phyloP scores from a whole-genome alignment of 2,329 filamentous ascomycete genomes.

The Triangularia verruculosa region DNA sequence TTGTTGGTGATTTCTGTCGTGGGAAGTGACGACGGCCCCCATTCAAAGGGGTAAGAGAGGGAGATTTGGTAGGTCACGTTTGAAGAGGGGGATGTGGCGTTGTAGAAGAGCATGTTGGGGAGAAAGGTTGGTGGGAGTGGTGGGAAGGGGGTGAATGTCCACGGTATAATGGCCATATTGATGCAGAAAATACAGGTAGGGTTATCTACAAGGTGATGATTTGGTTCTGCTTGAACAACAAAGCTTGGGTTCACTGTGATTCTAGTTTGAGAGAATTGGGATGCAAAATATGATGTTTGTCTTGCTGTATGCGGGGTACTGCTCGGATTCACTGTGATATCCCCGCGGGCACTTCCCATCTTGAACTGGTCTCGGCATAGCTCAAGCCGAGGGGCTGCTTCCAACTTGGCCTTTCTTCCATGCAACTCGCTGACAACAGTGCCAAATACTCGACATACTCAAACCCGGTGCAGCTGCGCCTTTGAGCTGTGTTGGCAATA shows the following conservation, averaged over 20 bases:
- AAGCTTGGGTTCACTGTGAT: background rate
- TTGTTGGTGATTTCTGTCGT: background rate
- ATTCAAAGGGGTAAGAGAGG: slow-evolving; percentile 23
- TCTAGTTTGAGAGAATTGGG: background rate
- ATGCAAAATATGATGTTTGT: background rate
- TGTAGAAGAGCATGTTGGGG: slow-evolving; percentile 19
- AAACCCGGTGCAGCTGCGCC: too few species aligned
- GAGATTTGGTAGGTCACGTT: slow-evolving; percentile 23
- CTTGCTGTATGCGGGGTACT: background rate
- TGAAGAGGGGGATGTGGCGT: slow-evolving; percentile 12
- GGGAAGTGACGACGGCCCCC: slow-evolving; percentile 5
- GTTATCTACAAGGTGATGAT: background rate
- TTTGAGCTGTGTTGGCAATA: too few species aligned
- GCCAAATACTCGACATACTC: too few species aligned
- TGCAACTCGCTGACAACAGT: too few species aligned
- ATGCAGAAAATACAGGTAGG: background rate
- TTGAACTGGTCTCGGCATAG: background rate
- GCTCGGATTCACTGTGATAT: background rate
- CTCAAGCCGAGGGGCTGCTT: background rate
- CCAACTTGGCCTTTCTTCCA: too few species aligned
- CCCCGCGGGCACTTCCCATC: background rate
- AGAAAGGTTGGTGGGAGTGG: slow-evolving; percentile 16
- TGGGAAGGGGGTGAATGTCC: slow-evolving; percentile 19
- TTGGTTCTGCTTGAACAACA: background rate
- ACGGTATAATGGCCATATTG: slow-evolving; percentile 8